Percentiles rank a stretch among this genome's conserved stretches.
Evolutionary conservation across 495 filamentous ascomycete genomes (phyloP).

Genomic region (Neurospora sp.): DNA sequence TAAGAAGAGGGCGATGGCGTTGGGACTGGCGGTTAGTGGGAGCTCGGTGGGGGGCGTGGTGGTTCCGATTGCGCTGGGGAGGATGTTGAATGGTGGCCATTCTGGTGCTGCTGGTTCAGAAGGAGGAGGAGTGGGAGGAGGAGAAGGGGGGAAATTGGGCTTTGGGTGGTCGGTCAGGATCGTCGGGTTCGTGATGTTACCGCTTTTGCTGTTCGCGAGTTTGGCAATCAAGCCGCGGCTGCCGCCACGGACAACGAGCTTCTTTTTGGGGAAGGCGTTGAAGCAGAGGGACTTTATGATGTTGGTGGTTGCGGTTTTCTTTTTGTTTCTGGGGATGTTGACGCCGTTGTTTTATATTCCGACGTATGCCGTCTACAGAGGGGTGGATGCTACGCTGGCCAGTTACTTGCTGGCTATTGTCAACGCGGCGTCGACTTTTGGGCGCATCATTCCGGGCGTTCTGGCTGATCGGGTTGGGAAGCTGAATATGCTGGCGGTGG

Average conservation of each 20-base stretch:
- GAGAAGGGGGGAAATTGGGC: conserved; percentile 22
- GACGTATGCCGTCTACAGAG: conserved; percentile 37
- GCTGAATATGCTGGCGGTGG: conserved; percentile 36
- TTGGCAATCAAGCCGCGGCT: conserved; percentile 34
- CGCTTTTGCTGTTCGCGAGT: conserved; percentile 35
- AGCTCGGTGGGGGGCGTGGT: conserved; percentile 49
- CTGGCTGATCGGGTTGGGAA: conserved; percentile 45
- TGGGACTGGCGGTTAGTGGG: conserved; percentile 46
- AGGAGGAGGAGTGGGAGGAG: background rate
- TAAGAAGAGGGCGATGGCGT: conserved; percentile 39
- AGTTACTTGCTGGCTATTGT: conserved; percentile 43
- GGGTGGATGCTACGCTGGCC: conserved; percentile 41
- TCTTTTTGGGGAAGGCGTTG: conserved; percentile 35
- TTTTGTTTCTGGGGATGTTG: conserved; percentile 42
- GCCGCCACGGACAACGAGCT: conserved; percentile 29
- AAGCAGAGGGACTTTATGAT: conserved; percentile 25
- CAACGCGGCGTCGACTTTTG: conserved; percentile 45
- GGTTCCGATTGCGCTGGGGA: conserved; percentile 36
- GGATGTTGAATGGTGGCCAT: conserved; percentile 23
- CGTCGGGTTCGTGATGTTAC: conserved; percentile 45
- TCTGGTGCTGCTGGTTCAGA: background rate
- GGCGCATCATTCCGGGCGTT: conserved; percentile 46
- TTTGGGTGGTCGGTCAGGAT: conserved; percentile 55
- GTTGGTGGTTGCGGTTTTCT: conserved; percentile 31
- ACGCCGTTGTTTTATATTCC: conserved; percentile 49